A percentile compares a stretch with the other conserved stretches of the same genome.
Conservation (phyloP, 2,329 filamentous ascomycete genomes). For the Periconia digitata region DNA sequence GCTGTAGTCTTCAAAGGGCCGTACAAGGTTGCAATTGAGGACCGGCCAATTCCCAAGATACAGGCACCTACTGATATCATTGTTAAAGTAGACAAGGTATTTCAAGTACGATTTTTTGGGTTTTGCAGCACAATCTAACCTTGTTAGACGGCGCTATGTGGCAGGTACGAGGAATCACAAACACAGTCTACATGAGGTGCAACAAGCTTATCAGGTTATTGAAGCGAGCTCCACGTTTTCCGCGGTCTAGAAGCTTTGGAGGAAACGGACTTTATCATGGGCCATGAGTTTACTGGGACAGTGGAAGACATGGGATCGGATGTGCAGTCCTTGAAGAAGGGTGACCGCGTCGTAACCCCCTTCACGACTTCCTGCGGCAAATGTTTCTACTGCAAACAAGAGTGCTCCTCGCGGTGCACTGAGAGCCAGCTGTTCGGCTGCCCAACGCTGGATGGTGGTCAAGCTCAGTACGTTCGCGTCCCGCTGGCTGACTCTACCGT, state of each 20-base stretch:
- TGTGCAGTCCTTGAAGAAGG: conserved; percentile 69
- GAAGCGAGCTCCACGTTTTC: conserved; percentile 83
- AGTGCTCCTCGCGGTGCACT: conserved; percentile 75
- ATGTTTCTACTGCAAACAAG: conserved; percentile 83
- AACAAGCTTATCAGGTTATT: neutral
- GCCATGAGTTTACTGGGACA: conserved; percentile 84
- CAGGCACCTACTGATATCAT: conserved; percentile 73
- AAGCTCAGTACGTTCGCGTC: conserved; percentile 74
- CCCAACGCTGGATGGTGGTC: conserved; percentile 69
- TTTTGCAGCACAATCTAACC: neutral
- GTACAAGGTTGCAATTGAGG: conserved; percentile 72
- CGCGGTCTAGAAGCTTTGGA: conserved; percentile 75
- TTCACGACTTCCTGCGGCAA: conserved; percentile 67
- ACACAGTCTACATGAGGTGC: too few species aligned
- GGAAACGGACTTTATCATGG: conserved; percentile 68
- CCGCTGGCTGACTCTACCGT: conserved; percentile 79
- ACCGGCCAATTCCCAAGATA: conserved; percentile 76
- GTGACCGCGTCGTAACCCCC: conserved; percentile 78
- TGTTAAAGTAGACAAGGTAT: conserved; percentile 71
- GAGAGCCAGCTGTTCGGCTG: conserved; percentile 72
- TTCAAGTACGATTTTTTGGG: neutral
- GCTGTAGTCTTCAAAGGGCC: conserved; percentile 86
- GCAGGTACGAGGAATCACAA: conserved; percentile 64
- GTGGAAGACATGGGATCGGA: conserved; percentile 67
- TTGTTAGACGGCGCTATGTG: conserved; percentile 73